Percentiles rank a stretch among this genome's conserved stretches.
These are phyloP conservation scores for Kazachstania bromeliacearum DNA, from an alignment of 805 yeast genomes.

Conservation along the genomic window DNA sequence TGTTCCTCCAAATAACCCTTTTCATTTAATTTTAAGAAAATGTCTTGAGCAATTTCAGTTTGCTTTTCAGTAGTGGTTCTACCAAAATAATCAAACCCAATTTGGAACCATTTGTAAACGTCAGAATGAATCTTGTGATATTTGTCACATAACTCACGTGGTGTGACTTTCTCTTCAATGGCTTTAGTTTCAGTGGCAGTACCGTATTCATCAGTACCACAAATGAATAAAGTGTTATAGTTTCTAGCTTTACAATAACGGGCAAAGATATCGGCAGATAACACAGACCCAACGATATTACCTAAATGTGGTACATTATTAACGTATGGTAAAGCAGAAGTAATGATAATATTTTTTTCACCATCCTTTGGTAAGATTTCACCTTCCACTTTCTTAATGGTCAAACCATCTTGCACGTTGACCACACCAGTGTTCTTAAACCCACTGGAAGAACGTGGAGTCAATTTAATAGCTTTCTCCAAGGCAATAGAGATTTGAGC, in stretches of 20 bases:
- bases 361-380: conserved; percentile 57
- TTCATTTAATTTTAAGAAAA: conserved; percentile 65
- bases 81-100: conserved; percentile 91
- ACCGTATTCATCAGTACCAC: conserved; percentile 99
- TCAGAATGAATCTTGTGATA: conserved; percentile 78
- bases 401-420: conserved; percentile 21
- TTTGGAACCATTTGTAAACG: conserved; percentile 94
- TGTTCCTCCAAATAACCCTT: conserved; percentile 80
- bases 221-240: conserved; percentile 73
- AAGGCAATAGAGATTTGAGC: conserved; percentile 38
- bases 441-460: conserved; percentile 19
- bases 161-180: conserved; percentile 82
- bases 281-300: conserved; percentile 89
- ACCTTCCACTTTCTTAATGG: conserved; percentile 19
- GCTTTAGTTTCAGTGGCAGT: conserved; percentile 99
- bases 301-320: conserved; percentile 98
- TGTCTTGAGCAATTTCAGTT: conserved; percentile 92
- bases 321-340: conserved; percentile 96
- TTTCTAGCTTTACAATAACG: conserved; percentile 85
- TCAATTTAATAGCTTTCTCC: conserved; percentile 34
- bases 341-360: conserved; percentile 75
- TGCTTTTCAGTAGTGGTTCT: conserved; percentile 89
- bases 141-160: conserved; percentile 83
- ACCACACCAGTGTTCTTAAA: conserved; percentile 36
- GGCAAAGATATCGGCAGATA: conserved; percentile 88